Conservation (phyloP, 202 grass and related monocot species). For the Carex arenaria region DNA sequence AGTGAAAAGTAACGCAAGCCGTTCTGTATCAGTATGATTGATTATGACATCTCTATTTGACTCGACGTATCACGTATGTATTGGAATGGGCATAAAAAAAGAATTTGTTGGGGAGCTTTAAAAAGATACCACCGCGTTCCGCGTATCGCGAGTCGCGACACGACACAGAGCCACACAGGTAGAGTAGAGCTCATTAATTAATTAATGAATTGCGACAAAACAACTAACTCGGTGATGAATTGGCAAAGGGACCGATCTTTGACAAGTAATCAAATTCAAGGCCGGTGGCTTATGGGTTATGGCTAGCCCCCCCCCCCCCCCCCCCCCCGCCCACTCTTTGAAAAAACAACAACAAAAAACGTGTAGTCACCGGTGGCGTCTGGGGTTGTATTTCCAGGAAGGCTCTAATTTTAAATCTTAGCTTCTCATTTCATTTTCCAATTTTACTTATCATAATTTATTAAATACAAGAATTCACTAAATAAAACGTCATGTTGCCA, state of each 20-base stretch:
- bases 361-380: no score
- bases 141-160: not conserved
- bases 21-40: not conserved
- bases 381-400: no score
- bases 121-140: not conserved
- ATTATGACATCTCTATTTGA: not conserved
- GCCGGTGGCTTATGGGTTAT: no score
- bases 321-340: no score
- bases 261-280: not conserved
- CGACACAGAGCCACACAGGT: no score
- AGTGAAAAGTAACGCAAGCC: not conserved
- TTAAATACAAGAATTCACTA: no score
- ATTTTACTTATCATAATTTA: no score
- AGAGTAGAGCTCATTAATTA: not conserved
- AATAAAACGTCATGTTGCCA: no score
- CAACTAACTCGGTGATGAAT: not conserved
- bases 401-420: no score
- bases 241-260: not conserved
- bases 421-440: no score
- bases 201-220: not conserved
- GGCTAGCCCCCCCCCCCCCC: no score
- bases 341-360: no score
- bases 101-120: not conserved
- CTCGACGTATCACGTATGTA: not conserved
- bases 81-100: not conserved